Evolutionary conservation across 768 basidiomycete species (phyloP), one percentile per base, ranked within the genome.

Genomic region (Amanita pseudoporphyria): DNA sequence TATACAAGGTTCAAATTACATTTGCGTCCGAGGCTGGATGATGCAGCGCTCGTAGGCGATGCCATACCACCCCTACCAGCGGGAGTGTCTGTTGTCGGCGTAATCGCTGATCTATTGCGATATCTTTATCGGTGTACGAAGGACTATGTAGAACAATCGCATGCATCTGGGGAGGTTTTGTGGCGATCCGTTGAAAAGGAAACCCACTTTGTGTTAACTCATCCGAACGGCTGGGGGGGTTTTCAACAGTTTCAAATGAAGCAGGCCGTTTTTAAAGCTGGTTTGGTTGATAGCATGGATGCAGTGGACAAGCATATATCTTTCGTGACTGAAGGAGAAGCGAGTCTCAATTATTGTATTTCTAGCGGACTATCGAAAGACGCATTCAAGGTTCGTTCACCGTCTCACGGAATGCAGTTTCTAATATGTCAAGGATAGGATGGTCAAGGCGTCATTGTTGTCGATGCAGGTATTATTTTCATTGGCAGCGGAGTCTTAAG

Each of bases 291-390:
- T 0, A 53, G 65, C 48, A 61, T 56, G 0, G 45, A 60, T 6
- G 61, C 60, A 13, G 70, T 66, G 0, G 68, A 66, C n/a, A 57
- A 60, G 1, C 69, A 72, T 0, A 56, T 79, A 3, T 71, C 67
- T 5, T 70, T 80, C 45, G 68, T 79, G 14, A 79, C 77, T 0
- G 78, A 79, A 54, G 78, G 78, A 0, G 78, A 80, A 52, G 78
- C 78, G 0, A 73, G 72, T 54, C 53, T 79, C 7, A 71, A 79
- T 49, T 78, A 67, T 54, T 79, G 76, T 49, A 61, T 77, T 14
- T 54, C 35, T 5, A 70, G 65, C 35, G 65, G 72, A 2, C 50
- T 72, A 2, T 64, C 67, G 3, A 64, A 60, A 5, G 67, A 71
- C 5, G 53, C 57, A 3, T 44, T 67, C 22, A 54, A 59, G 52